phyloP scores from a whole-genome alignment of 345 rosid species.

The Eucalyptus brandiana region DNA sequence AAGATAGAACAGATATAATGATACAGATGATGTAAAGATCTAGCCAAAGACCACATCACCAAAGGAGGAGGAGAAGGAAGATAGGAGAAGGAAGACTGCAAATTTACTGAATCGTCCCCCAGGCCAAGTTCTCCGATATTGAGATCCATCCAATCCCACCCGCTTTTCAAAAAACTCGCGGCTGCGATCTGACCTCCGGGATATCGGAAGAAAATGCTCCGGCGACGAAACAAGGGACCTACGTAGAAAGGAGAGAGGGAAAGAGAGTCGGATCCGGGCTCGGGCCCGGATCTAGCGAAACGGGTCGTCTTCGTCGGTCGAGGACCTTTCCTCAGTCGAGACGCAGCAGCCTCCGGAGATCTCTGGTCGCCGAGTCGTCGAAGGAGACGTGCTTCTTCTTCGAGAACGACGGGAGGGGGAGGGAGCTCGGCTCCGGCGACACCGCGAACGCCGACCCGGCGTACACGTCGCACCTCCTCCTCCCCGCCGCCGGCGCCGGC shows the following conservation, averaged over 20 bases:
- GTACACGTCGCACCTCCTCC: conserved; percentile 21
- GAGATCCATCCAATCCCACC: background rate
- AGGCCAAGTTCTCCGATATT: background rate
- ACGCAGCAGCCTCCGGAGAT: conserved; percentile 44
- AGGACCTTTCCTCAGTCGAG: conserved; percentile 2
- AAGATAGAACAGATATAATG: background rate
- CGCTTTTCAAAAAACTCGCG: conserved; percentile 5
- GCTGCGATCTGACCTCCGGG: background rate
- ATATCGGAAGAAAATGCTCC: background rate
- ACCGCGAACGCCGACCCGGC: conserved; percentile 44
- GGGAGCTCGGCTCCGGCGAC: conserved; percentile 53
- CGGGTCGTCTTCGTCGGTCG: background rate
- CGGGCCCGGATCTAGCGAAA: background rate
- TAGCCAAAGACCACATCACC: background rate
- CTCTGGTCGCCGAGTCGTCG: conserved; percentile 49
- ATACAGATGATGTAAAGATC: background rate
- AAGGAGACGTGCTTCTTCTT: conserved; percentile 18
- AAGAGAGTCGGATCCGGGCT: background rate
- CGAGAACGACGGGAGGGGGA: conserved; percentile 40
- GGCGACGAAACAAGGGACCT: background rate
- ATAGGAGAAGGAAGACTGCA: background rate
- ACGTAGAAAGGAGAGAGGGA: background rate
- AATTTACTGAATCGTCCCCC: background rate
- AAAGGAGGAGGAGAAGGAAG: background rate
- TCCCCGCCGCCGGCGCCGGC: background rate